A percentile compares a stretch with the other conserved stretches of the same genome.
phyloP scores from a whole-genome alignment of 2,329 filamentous ascomycete genomes.

The Calonectria crousiana region DNA sequence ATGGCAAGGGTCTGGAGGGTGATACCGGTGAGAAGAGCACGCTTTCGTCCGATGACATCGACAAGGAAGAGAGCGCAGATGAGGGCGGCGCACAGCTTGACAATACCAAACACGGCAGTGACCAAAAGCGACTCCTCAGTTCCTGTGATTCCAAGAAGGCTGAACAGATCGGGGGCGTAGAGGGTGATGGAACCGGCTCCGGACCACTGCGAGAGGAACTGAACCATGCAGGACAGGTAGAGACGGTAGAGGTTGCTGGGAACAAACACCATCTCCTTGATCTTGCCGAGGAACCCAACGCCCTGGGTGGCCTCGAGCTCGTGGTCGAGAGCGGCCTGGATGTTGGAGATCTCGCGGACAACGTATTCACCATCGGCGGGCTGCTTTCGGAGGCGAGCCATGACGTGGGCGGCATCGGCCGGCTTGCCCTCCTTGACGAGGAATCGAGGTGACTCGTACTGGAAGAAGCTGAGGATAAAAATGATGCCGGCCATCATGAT shows the following conservation, averaged over 20 bases:
- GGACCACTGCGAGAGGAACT: constrained; percentile 80
- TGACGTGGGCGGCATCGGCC: constrained; percentile 67
- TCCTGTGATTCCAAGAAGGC: constrained; percentile 76
- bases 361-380: constrained; percentile 72
- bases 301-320: constrained; percentile 80
- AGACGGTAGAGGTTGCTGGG: constrained; percentile 80
- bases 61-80: constrained; percentile 83
- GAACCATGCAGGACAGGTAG: constrained; percentile 75
- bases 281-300: constrained; percentile 70
- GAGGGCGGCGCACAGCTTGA: constrained; percentile 77
- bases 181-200: constrained; percentile 81
- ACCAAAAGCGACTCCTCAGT: constrained; percentile 77
- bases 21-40: constrained; percentile 71
- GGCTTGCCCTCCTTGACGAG: constrained; percentile 73
- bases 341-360: constrained; percentile 70
- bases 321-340: constrained; percentile 74
- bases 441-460: constrained; percentile 78
- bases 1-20: constrained; percentile 70
- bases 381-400: constrained; percentile 71
- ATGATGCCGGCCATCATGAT: constrained; percentile 83
- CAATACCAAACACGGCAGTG: constrained; percentile 80
- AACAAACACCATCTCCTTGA: constrained; percentile 77
- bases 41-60: constrained; percentile 82
- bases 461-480: constrained; percentile 75
- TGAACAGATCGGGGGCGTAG: constrained; percentile 81